Base-by-base conservation (phyloP, 208 protist species). In the Leishmania aethiopica region DNA sequence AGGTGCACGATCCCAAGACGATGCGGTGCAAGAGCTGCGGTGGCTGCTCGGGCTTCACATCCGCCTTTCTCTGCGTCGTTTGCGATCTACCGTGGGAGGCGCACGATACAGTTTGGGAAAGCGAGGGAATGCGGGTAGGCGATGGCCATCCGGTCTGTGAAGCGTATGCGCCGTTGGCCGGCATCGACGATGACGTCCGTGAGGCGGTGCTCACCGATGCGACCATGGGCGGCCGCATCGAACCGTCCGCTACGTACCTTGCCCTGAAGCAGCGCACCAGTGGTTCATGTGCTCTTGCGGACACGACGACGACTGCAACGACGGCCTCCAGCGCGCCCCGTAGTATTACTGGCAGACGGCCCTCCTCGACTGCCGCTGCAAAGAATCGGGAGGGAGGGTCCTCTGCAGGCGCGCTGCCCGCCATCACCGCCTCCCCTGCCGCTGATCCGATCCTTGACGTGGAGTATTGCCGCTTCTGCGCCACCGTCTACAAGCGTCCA, bases 51-150 rank as follows among this genome's bases (percentile, higher is more conserved):
- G 71, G 40, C 2, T 97, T 92, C 67, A 75, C 77, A 3, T 90
- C 91, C 37, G 88, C 92, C 53, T 98, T 93, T 71, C 69, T 92
- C 15, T 98, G 96, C 71, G 91, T 97, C 0, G 92, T 95, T 28
- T 98, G 96, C 66, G 92, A 98, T 81, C 55, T 90, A 80, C 86
- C 90, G 62, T 90, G 91, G 85, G 93, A 97, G 83, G 90, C 95
- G 37, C 96, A 98, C 81, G 82, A 75, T 47, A 97, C 96, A 51
- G 89, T 96, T 42, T 93, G 91, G 75, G 94, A 97, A 86, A 93
- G 86, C 45, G 92, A 93, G 77, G 78, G 76, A n/a, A 87, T 91
- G 45, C 89, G 96, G 7, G 42, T 67, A 51, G 17, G 66, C 35
- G 75, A 76, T 1, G 90, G 91, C 4, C 77, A 86, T 49, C 89